phyloP scores from a whole-genome alignment of 2,329 filamentous ascomycete species.

The Didymella pomorum region DNA sequence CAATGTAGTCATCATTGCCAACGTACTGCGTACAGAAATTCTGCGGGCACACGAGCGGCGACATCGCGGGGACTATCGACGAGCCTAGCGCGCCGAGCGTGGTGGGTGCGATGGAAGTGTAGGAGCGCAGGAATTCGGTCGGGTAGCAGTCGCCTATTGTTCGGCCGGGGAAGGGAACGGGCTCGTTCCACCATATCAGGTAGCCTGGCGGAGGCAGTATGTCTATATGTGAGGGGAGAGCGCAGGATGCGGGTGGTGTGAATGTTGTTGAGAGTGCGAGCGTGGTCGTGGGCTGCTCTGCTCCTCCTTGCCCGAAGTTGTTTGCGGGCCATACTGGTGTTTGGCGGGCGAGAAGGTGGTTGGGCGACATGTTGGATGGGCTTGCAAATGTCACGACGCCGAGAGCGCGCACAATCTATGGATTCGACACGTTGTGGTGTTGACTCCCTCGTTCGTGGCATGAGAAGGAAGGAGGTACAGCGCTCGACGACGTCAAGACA shows the following conservation, averaged over 20 bases:
- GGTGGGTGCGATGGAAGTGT: constrained; percentile 23
- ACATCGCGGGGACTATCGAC: constrained; percentile 36
- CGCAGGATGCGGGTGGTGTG: constrained; percentile 35
- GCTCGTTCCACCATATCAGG: constrained; percentile 39
- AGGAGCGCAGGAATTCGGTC: constrained; percentile 31
- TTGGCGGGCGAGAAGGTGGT: background rate
- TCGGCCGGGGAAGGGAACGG: constrained; percentile 29
- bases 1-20: constrained; percentile 32
- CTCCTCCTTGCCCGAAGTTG: background rate
- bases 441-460: background rate
- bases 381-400: background rate
- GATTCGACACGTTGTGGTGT: background rate
- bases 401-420: background rate
- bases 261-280: constrained; percentile 37
- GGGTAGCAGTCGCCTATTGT: constrained; percentile 38
- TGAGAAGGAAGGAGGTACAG: background rate
- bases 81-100: constrained; percentile 9
- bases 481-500: background rate
- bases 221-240: constrained; percentile 23
- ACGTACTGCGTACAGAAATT: constrained; percentile 32
- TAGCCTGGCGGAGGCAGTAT: constrained; percentile 34
- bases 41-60: constrained; percentile 35
- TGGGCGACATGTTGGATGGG: background rate
- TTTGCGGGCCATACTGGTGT: background rate
- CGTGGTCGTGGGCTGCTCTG: constrained; percentile 20